A percentile compares a stretch with the other conserved stretches of the same genome.
Evolutionary conservation across 305 asterid species (phyloP).

Genomic region (Solanum chacoense): DNA sequence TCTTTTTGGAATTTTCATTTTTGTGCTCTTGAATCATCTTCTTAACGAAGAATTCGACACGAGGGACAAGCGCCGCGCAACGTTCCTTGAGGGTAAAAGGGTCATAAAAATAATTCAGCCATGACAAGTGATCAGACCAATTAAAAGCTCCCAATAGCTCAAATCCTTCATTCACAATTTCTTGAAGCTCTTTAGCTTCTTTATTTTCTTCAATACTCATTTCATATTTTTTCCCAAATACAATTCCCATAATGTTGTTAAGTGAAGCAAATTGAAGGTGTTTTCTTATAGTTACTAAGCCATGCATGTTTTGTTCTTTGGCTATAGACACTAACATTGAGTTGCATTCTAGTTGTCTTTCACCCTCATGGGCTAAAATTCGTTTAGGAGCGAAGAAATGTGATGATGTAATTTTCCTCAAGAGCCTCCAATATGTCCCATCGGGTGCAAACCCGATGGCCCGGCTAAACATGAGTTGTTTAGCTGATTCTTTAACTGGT

Average conservation of each 20-base stretch:
- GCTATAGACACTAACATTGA: constrained; percentile 31
- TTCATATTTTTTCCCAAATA: constrained; percentile 45
- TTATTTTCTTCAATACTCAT: not conserved
- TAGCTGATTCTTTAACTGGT: constrained; percentile 55
- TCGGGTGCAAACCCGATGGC: constrained; percentile 67
- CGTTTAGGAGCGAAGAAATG: constrained; percentile 48
- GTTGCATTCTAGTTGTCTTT: constrained; percentile 31
- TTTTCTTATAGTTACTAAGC: constrained; percentile 30
- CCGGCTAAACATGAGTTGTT: constrained; percentile 51
- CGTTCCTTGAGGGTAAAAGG: constrained; percentile 34
- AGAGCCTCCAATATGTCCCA: constrained; percentile 46
- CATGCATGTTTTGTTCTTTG: constrained; percentile 27
- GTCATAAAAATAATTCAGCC: constrained; percentile 38
- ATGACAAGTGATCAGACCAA: constrained; percentile 63
- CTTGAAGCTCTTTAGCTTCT: constrained; percentile 32
- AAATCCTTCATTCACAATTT: constrained; percentile 49
- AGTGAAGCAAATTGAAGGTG: constrained; percentile 40
- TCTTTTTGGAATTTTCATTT: not conserved
- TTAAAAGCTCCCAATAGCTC: constrained; percentile 57
- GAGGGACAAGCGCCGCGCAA: constrained; percentile 29
- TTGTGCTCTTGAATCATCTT: constrained; percentile 33
- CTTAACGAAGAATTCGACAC: constrained; percentile 32
- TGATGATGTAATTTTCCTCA: constrained; percentile 38
- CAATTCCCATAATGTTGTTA: constrained; percentile 43
- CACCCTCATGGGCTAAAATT: constrained; percentile 31